phyloP scores from a whole-genome alignment of 2,329 filamentous ascomycete species.

The Alternaria atra region DNA sequence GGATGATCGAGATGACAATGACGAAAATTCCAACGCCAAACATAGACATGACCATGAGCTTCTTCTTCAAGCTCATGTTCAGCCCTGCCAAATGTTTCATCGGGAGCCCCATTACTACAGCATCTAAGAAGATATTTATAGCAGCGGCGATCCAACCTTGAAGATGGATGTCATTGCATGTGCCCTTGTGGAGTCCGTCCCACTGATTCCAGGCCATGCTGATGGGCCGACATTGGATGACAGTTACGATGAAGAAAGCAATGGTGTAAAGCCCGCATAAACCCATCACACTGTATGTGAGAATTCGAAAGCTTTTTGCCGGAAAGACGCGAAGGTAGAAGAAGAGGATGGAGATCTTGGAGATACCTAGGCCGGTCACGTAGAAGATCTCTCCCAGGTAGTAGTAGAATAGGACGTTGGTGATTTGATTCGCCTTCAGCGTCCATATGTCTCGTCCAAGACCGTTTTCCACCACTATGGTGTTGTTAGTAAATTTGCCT shows the following conservation, averaged over 20 bases:
- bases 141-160: constrained; percentile 43
- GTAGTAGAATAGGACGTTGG: constrained; percentile 50
- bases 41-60: constrained; percentile 49
- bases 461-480: constrained; percentile 43
- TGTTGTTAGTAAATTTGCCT: background rate
- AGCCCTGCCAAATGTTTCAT: constrained; percentile 41
- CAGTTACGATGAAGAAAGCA: constrained; percentile 59
- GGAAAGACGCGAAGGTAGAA: constrained; percentile 50
- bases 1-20: constrained; percentile 53
- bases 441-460: constrained; percentile 64
- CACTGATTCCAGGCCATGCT: constrained; percentile 58
- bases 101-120: constrained; percentile 42
- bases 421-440: constrained; percentile 52
- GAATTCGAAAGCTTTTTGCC: constrained; percentile 32
- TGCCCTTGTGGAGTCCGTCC: constrained; percentile 37
- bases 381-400: constrained; percentile 46
- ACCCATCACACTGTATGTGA: constrained; percentile 37
- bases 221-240: constrained; percentile 62
- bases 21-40: constrained; percentile 52
- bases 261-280: constrained; percentile 41
- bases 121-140: constrained; percentile 46
- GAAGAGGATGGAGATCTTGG: constrained; percentile 48
- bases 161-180: constrained; percentile 46
- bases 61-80: constrained; percentile 45
- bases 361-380: constrained; percentile 37